A percentile compares a stretch with the other conserved stretches of the same genome.
Evolutionary conservation across 371 early-diverging fungal genomes (phyloP).

Genomic region (Basidiobolus meristosporus): DNA sequence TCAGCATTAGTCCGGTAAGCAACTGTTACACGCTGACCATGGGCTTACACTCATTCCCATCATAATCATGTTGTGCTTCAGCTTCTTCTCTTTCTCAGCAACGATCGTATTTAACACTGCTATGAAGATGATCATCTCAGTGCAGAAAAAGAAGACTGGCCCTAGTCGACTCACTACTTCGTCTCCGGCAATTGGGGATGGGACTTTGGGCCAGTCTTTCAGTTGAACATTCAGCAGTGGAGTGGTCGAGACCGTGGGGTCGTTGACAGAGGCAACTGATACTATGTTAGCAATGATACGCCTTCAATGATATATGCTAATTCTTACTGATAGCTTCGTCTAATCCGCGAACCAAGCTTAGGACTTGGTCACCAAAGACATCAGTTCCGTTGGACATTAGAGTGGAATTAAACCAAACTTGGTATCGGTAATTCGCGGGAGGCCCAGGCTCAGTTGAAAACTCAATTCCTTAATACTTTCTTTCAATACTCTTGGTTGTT

Average conservation of each 20-base stretch:
- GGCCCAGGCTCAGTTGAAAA: neutral
- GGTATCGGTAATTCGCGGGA: neutral
- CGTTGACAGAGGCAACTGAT: no score
- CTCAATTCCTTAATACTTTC: neutral
- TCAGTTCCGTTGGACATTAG: constrained; percentile 9
- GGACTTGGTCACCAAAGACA: constrained; percentile 25
- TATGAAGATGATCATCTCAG: constrained; percentile 26
- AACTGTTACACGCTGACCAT: no score
- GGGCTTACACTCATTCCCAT: constrained; percentile 32
- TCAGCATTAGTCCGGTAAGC: no score
- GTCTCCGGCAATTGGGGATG: constrained; percentile 24
- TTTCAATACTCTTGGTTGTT: neutral
- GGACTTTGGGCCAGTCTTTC: constrained; percentile 41
- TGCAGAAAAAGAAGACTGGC: constrained; percentile 47
- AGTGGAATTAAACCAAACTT: neutral
- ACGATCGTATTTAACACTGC: constrained; percentile 39
- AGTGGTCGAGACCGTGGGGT: no score
- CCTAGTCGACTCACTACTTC: constrained; percentile 25
- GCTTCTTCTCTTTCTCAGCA: constrained; percentile 38
- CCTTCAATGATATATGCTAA: neutral
- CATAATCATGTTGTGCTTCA: constrained; percentile 45
- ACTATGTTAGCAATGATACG: constrained; percentile 8
- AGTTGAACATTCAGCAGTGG: no score
- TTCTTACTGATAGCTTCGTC: constrained; percentile 32
- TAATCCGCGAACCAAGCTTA: constrained; percentile 35